Percentiles rank a stretch among this genome's conserved stretches.
These are phyloP conservation scores for Lactarius hengduanensis DNA, from an alignment of 768 basidiomycete genomes.

Conservation along the genomic window DNA sequence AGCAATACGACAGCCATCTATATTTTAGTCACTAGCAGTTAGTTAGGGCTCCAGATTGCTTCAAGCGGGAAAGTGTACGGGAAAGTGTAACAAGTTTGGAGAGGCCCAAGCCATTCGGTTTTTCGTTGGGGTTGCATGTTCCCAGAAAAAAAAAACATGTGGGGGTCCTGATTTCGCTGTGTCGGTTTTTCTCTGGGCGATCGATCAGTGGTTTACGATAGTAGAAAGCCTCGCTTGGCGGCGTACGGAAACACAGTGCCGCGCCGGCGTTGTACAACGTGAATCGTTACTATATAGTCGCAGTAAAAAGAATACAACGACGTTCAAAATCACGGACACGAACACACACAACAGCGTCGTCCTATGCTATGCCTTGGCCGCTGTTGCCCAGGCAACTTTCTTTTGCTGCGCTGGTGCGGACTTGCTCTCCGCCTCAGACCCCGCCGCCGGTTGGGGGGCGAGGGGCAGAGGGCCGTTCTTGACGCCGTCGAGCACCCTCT, in stretches of 20 bases:
- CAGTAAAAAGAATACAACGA: slow-evolving; percentile 1
- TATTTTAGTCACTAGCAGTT: too few species aligned
- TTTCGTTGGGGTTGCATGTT: too few species aligned
- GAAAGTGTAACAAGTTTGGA: too few species aligned
- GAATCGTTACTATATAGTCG: neutral
- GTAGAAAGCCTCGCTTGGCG: neutral
- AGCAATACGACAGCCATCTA: too few species aligned
- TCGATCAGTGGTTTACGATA: neutral
- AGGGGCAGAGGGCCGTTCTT: slow-evolving; percentile 54
- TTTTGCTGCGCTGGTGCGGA: slow-evolving; percentile 18
- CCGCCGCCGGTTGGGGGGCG: slow-evolving; percentile 8
- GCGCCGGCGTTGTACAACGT: neutral
- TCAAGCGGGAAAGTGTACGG: too few species aligned
- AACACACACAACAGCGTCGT: neutral
- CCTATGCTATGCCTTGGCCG: slow-evolving; percentile 6
- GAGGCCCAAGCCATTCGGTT: too few species aligned
- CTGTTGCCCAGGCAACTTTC: slow-evolving; percentile 28
- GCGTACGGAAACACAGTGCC: neutral
- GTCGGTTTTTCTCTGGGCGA: neutral
- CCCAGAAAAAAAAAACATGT: too few species aligned
- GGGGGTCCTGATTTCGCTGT: too few species aligned
- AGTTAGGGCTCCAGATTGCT: too few species aligned
- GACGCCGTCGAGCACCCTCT: slow-evolving; percentile 81
- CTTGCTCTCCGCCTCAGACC: slow-evolving; percentile 19
- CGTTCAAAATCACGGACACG: neutral